A percentile compares a stretch with the other conserved stretches of the same genome.
Conservation (phyloP, 2,329 filamentous ascomycete species). For the Penicillium sp. region DNA sequence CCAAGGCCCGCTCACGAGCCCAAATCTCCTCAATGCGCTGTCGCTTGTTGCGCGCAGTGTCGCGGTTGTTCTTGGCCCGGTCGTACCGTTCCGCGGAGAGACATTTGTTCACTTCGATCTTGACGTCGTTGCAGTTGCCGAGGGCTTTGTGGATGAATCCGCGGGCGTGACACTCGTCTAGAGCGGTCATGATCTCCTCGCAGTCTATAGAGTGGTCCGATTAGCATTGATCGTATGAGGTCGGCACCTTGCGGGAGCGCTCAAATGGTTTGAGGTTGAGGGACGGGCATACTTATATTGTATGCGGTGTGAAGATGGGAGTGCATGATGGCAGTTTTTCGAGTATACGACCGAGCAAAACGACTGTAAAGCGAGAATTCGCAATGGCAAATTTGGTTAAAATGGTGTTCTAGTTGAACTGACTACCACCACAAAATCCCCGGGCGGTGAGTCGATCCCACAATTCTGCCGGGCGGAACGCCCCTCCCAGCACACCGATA, state of each 20-base stretch:
- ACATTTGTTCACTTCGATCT: conserved; percentile 81
- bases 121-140: conserved; percentile 87
- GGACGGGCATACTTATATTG: conserved; percentile 68
- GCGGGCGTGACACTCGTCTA: conserved; percentile 91
- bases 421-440: conserved; percentile 12
- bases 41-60: conserved; percentile 68
- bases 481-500: conserved; percentile 26
- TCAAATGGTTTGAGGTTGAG: background rate
- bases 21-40: conserved; percentile 74
- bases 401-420: background rate
- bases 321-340: conserved; percentile 70
- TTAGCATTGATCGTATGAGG: conserved; percentile 10
- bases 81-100: conserved; percentile 78
- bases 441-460: conserved; percentile 29
- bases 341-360: background rate
- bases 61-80: conserved; percentile 74
- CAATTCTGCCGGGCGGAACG: conserved; percentile 37
- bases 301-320: conserved; percentile 94
- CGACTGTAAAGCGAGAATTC: background rate
- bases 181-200: conserved; percentile 87
- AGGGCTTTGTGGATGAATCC: conserved; percentile 91
- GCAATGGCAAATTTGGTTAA: background rate
- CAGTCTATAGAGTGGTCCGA: conserved; percentile 64
- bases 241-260: background rate
- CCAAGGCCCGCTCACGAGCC: conserved; percentile 58